phyloP scores from a whole-genome alignment of 257 asterid species.

The Paulownia fortunei region DNA sequence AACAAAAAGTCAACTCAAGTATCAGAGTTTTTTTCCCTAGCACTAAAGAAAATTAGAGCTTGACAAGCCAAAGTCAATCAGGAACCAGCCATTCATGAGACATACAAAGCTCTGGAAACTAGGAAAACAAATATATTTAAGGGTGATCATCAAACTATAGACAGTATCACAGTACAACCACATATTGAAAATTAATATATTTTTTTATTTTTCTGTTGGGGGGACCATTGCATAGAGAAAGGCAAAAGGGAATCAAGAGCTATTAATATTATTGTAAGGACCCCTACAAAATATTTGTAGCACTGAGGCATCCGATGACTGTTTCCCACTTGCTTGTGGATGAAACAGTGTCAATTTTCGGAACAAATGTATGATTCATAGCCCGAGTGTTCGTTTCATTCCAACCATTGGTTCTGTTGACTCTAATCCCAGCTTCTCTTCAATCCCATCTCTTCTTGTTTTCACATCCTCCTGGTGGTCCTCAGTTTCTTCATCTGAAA shows the following conservation, averaged over 20 bases:
- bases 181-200: background rate
- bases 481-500: slow-evolving; percentile 58
- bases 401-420: slow-evolving; percentile 48
- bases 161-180: background rate
- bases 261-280: slow-evolving; percentile 18
- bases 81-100: background rate
- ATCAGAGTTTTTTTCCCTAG: background rate
- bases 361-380: slow-evolving; percentile 32
- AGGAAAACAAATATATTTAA: slow-evolving; percentile 6
- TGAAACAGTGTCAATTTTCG: slow-evolving; percentile 21
- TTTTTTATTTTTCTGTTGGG: background rate
- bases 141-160: background rate
- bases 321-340: slow-evolving; percentile 1
- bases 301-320: slow-evolving; percentile 33
- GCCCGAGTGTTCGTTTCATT: slow-evolving; percentile 57
- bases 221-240: slow-evolving; percentile 31
- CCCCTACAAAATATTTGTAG: slow-evolving; percentile 27
- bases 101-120: slow-evolving; percentile 24
- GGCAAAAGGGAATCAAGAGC: slow-evolving; percentile 25
- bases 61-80: background rate
- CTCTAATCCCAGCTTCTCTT: slow-evolving; percentile 30
- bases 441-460: slow-evolving; percentile 30
- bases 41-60: background rate
- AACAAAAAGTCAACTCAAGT: slow-evolving; percentile 37
- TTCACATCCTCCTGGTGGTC: slow-evolving; percentile 35